Evolutionary conservation across 2,329 filamentous ascomycete genomes (phyloP).

Genomic region (Emergomyces orientalis): DNA sequence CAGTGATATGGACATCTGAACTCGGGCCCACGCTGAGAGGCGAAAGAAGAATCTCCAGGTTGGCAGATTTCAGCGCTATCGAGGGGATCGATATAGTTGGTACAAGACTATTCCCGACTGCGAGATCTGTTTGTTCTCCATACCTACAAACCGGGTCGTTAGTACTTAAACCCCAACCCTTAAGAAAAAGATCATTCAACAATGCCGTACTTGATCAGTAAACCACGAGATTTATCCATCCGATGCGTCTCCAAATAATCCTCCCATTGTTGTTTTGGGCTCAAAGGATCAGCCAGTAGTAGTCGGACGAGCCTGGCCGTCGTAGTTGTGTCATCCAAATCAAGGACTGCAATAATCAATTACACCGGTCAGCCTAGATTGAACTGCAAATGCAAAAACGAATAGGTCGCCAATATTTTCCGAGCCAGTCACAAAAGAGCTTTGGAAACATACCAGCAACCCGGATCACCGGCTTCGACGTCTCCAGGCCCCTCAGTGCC

Average conservation of each 20-base stretch:
- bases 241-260: conserved; percentile 45
- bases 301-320: conserved; percentile 56
- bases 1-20: conserved; percentile 40
- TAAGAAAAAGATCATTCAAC: conserved; percentile 49
- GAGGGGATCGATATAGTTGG: conserved; percentile 49
- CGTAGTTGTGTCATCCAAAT: conserved; percentile 40
- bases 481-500: conserved; percentile 49
- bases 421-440: neutral
- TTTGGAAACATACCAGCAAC: conserved; percentile 41
- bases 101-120: conserved; percentile 42
- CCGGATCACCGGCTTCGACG: conserved; percentile 44
- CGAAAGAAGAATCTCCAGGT: conserved; percentile 52
- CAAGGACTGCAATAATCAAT: conserved; percentile 35
- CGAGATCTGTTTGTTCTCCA: conserved; percentile 42
- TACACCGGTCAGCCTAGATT: neutral
- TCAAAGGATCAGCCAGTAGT: conserved; percentile 61
- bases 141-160: conserved; percentile 35
- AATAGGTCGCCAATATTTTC: neutral
- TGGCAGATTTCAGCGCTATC: conserved; percentile 45
- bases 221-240: conserved; percentile 43
- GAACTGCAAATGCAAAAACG: neutral
- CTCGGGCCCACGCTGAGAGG: conserved; percentile 42
- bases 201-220: conserved; percentile 56
- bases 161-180: conserved; percentile 18
- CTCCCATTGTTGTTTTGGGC: conserved; percentile 57